A percentile compares a stretch with the other conserved stretches of the same genome.
These are phyloP conservation scores for Fusarium heterosporum DNA, from an alignment of 2,329 filamentous ascomycete genomes.

Conservation along the genomic window DNA sequence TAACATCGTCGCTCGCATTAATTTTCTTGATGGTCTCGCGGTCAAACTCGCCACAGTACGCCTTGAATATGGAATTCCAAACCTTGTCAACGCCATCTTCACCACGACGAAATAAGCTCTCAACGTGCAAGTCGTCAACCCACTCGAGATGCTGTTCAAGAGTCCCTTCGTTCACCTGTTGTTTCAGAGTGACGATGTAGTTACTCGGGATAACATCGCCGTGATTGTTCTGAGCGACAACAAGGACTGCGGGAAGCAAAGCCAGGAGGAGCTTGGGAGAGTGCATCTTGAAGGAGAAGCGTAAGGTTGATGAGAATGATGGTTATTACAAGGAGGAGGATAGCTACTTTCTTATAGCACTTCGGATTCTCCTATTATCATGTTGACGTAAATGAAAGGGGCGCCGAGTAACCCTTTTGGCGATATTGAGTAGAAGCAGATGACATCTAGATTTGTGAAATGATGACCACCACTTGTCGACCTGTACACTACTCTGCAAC, in stretches of 20 bases:
- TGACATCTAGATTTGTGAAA: not conserved
- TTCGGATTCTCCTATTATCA: not conserved
- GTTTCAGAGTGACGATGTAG: conserved; percentile 61
- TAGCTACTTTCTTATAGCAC: conserved; percentile 13
- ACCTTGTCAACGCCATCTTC: conserved; percentile 50
- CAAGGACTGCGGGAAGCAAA: conserved; percentile 34
- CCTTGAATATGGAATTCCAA: conserved; percentile 52
- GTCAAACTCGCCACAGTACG: conserved; percentile 59
- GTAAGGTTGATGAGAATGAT: conserved; percentile 4
- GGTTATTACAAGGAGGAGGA: not conserved
- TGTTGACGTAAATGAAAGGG: not conserved
- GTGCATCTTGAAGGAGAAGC: conserved; percentile 31
- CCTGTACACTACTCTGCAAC: conserved; percentile 26
- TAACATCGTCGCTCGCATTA: conserved; percentile 55
- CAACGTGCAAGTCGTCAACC: conserved; percentile 50
- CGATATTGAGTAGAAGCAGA: not conserved
- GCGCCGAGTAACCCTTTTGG: not conserved
- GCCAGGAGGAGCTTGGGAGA: conserved; percentile 35
- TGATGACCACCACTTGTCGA: not conserved
- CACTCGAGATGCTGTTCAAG: conserved; percentile 52
- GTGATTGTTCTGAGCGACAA: conserved; percentile 5
- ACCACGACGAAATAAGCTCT: conserved; percentile 50
- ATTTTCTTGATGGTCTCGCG: conserved; percentile 56
- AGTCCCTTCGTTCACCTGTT: conserved; percentile 47
- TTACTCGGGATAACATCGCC: conserved; percentile 51